phyloP scores from a whole-genome alignment of 2,329 filamentous ascomycete genomes.

The Aquanectria penicillioides region DNA sequence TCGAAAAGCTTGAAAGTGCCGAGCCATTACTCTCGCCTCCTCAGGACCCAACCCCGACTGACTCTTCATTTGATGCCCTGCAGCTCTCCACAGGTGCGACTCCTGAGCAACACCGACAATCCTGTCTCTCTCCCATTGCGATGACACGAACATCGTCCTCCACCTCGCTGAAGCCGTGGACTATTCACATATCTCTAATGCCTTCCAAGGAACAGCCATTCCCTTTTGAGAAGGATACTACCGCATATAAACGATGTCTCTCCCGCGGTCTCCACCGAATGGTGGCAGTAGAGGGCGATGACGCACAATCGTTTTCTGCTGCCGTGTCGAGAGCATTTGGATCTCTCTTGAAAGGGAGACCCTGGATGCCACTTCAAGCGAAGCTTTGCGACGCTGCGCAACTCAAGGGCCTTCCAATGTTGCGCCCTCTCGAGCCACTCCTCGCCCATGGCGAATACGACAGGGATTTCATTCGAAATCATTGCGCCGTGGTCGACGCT shows the following conservation, averaged over 20 bases:
- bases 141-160: slow-evolving; percentile 13
- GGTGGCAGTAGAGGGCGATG: slow-evolving; percentile 61
- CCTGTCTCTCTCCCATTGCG: slow-evolving; percentile 8
- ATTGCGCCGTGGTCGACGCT: slow-evolving; percentile 66
- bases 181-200: slow-evolving; percentile 68
- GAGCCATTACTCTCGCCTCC: slow-evolving; percentile 37
- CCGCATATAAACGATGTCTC: slow-evolving; percentile 68
- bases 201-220: slow-evolving; percentile 64
- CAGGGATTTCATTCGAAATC: slow-evolving; percentile 59
- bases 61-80: slow-evolving; percentile 18
- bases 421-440: slow-evolving; percentile 60
- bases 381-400: slow-evolving; percentile 65
- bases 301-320: slow-evolving; percentile 58
- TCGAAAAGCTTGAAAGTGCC: slow-evolving; percentile 56
- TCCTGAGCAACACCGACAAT: slow-evolving; percentile 13
- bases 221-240: slow-evolving; percentile 70
- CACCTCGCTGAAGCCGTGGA: slow-evolving; percentile 57
- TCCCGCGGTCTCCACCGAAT: slow-evolving; percentile 69
- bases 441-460: slow-evolving; percentile 58
- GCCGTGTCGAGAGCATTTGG: slow-evolving; percentile 62
- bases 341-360: slow-evolving; percentile 58
- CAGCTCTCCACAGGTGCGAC: slow-evolving; percentile 30
- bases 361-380: slow-evolving; percentile 69
- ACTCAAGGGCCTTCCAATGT: slow-evolving; percentile 67
- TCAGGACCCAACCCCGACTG: slow-evolving; percentile 28